Percentiles rank a stretch among this genome's conserved stretches.
These are phyloP conservation scores for Tetraselmis striata DNA, from an alignment of 139 green algal genomes.

Conservation along the genomic window DNA sequence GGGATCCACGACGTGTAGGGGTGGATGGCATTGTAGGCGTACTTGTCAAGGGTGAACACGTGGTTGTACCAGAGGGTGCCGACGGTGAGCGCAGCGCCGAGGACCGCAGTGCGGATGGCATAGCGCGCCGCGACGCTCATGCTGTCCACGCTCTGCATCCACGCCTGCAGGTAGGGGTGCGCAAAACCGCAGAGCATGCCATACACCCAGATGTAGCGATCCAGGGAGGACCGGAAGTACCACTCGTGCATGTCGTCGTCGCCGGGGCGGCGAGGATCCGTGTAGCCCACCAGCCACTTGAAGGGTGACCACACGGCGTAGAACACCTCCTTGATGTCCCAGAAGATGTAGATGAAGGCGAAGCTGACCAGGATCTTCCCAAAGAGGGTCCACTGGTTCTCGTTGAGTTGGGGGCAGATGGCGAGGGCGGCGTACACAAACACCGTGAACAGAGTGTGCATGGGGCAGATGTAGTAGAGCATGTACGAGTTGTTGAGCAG, in stretches of 20 bases:
- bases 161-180: constrained; percentile 47
- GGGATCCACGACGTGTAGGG: constrained; percentile 95
- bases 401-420: constrained; percentile 60
- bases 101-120: constrained; percentile 22
- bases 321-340: constrained; percentile 87
- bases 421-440: constrained; percentile 78
- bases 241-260: constrained; percentile 76
- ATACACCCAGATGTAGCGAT: constrained; percentile 94
- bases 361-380: constrained; percentile 47
- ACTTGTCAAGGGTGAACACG: constrained; percentile 32
- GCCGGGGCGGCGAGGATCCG: constrained; percentile 67
- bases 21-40: constrained; percentile 46
- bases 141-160: constrained; percentile 25
- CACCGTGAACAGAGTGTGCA: constrained; percentile 96
- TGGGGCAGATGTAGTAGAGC: constrained; percentile 99
- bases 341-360: constrained; percentile 61
- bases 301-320: constrained; percentile 81
- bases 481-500: constrained; percentile 89
- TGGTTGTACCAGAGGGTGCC: constrained; percentile 40
- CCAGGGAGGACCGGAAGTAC: constrained; percentile 87
- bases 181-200: constrained; percentile 89
- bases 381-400: constrained; percentile 19
- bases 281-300: constrained; percentile 72
- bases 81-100: constrained; percentile 13
- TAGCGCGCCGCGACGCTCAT: constrained; percentile 15